Evolutionary conservation across 2,329 filamentous ascomycete species (phyloP), one percentile per base, ranked within the genome.

Genomic region (Furcasterigmium furcatum): DNA sequence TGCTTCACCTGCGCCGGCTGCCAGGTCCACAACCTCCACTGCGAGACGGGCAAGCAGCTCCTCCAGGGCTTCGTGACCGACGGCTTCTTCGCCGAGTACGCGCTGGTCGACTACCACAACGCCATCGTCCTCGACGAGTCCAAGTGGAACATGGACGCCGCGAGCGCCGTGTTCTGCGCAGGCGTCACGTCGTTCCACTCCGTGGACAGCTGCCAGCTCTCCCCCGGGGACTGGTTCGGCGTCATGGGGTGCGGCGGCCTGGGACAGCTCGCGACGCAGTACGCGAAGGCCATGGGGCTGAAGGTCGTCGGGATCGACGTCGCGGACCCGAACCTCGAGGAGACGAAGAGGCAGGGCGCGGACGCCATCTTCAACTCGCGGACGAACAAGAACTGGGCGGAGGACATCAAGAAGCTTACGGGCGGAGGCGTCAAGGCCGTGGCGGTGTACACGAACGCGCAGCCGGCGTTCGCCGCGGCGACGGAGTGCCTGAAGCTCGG

Each of bases 1-100:
- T 75, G 73, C 51, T 70, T 72, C 48, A 65, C 68, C 43, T 77
- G 73, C 53, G 61, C 68, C 18, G 71, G 69, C 12, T 77, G 73
- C 57, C 58, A 63, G 59, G 55, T 71, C 3, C 70, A 72, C 50
- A 72, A 73, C 47, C 46, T 66, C 38, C 60, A 57, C 40, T 72
- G 69, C 54, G 58, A 65, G 43, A 63, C 56, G 5, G 63, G 64
- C 9, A 64, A 64, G 8, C 61, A 64, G n/a, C 57, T 61, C 29
- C 56, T 73, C 18, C 65, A 68, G 38, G 73, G 73, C 5, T 70
- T 75, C 35, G 61, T 55, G 1, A 61, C 55, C 0, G 66, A 72
- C 49, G 73, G 73, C 1, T 73, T 64, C 52, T 76, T 76, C 46
- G 62, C 65, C 18, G 70, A 76, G 55, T 76, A 76, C 41, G 66